Percentiles rank a stretch among this genome's conserved stretches.
Conservation (phyloP, 2,329 filamentous ascomycete species). For the Alternaria viburni region DNA sequence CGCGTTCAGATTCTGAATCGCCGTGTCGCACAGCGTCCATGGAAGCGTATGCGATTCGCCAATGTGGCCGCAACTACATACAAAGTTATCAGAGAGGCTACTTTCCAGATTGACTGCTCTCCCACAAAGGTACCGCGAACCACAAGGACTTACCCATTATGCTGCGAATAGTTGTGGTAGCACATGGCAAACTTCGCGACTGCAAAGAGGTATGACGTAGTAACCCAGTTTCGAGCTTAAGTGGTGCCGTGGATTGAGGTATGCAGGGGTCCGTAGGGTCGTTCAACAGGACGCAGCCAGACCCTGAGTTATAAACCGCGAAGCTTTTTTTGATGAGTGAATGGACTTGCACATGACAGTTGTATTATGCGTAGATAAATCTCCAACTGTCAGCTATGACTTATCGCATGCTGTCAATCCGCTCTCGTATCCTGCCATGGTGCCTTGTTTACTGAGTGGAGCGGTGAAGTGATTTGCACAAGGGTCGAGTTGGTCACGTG, state of each 20-base stretch:
- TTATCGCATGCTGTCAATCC: background rate
- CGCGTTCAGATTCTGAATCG: constrained; percentile 27
- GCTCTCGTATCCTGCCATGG: background rate
- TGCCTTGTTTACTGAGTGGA: constrained; percentile 15
- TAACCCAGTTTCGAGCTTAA: background rate
- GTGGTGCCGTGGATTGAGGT: constrained; percentile 1
- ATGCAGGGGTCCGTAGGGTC: constrained; percentile 7
- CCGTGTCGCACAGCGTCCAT: constrained; percentile 38
- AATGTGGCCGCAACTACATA: constrained; percentile 39
- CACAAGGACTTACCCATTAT: constrained; percentile 21
- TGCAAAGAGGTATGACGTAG: constrained; percentile 13
- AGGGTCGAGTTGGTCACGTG: constrained; percentile 19
- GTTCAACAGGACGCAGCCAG: constrained; percentile 5
- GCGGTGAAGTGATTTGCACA: constrained; percentile 22
- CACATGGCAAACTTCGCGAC: constrained; percentile 25
- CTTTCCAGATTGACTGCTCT: background rate
- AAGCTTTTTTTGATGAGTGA: constrained; percentile 1
- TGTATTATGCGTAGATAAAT: background rate
- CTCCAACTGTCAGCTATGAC: background rate
- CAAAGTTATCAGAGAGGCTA: background rate
- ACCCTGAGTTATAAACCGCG: constrained; percentile 6
- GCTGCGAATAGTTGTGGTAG: constrained; percentile 43
- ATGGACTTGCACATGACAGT: constrained; percentile 6
- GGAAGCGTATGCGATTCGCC: constrained; percentile 31
- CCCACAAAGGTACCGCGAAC: background rate